Percentiles rank a stretch among this genome's conserved stretches.
Conservation (phyloP, 2,329 filamentous ascomycete species). For the Paracoccidioides brasiliensis region DNA sequence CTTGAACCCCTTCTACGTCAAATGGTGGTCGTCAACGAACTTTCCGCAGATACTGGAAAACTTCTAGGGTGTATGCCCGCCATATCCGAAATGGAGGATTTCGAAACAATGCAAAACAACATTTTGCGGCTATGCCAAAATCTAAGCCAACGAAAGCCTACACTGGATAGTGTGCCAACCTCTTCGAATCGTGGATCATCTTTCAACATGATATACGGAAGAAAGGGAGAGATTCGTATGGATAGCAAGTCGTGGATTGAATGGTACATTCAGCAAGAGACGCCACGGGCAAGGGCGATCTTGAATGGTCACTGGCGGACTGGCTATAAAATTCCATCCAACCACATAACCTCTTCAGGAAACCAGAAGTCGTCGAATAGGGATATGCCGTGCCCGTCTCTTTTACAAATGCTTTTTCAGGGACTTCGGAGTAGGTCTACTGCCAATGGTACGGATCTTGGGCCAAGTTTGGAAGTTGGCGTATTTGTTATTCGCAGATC, state of each 20-base stretch:
- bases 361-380: conserved; percentile 22
- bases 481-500: conserved; percentile 38
- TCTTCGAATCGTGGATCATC: conserved; percentile 24
- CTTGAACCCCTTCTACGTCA: conserved; percentile 48
- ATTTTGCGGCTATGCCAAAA: conserved; percentile 28
- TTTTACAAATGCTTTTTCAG: conserved; percentile 47
- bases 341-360: conserved; percentile 16
- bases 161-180: conserved; percentile 13
- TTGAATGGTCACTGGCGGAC: conserved; percentile 32
- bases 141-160: conserved; percentile 18
- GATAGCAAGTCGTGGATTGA: conserved; percentile 45
- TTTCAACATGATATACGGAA: conserved; percentile 38
- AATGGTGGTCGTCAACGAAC: conserved; percentile 44
- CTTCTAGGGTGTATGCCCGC: conserved; percentile 42
- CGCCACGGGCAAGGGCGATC: conserved; percentile 42
- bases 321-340: conserved; percentile 21
- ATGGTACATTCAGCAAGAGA: conserved; percentile 54
- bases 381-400: conserved; percentile 40
- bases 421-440: conserved; percentile 43
- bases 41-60: conserved; percentile 44
- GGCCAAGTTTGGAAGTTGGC: conserved; percentile 34
- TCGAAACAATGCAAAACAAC: conserved; percentile 36
- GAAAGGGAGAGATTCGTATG: conserved; percentile 38
- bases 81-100: conserved; percentile 42
- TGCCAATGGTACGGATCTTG: conserved; percentile 30